Percentiles rank a stretch among this genome's conserved stretches.
phyloP scores from a whole-genome alignment of 805 yeast genomes.

The Yarrowia osloensis region DNA sequence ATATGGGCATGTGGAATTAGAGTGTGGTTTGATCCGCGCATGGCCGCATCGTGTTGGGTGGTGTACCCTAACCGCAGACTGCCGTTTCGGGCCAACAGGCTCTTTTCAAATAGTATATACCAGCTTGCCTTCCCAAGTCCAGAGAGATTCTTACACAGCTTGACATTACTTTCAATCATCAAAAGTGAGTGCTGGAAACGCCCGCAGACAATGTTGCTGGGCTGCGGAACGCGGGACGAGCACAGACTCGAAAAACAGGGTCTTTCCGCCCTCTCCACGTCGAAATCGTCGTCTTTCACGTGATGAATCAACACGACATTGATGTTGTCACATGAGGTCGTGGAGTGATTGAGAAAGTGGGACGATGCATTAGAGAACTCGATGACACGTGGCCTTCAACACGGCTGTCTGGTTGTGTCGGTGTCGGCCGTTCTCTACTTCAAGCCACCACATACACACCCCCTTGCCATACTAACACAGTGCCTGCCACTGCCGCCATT shows the following conservation, averaged over 20 bases:
- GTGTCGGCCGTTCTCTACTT: too few species aligned
- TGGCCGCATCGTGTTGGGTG: conserved; percentile 7
- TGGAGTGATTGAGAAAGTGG: too few species aligned
- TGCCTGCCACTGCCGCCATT: conserved; percentile 14
- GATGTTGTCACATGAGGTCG: neutral
- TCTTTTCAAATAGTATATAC: conserved; percentile 12
- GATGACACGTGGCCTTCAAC: too few species aligned
- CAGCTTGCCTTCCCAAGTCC: conserved; percentile 20
- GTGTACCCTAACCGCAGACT: neutral
- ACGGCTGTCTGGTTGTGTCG: neutral
- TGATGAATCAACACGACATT: neutral
- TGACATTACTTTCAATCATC: conserved; percentile 16
- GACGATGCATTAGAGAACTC: too few species aligned
- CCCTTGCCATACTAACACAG: conserved; percentile 1
- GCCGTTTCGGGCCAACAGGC: neutral
- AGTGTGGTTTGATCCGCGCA: conserved; percentile 25
- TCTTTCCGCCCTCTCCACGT: too few species aligned
- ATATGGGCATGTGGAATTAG: neutral
- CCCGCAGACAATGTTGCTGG: neutral
- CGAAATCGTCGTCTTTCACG: conserved; percentile 2
- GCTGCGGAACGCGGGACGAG: too few species aligned
- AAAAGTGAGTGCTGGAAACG: conserved; percentile 2
- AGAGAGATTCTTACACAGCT: conserved; percentile 13
- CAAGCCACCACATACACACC: too few species aligned
- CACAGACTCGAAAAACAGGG: too few species aligned